Base-by-base conservation (phyloP, 192 early-diverging fungal genomes). In the Rhizoclosmatium sp. region DNA sequence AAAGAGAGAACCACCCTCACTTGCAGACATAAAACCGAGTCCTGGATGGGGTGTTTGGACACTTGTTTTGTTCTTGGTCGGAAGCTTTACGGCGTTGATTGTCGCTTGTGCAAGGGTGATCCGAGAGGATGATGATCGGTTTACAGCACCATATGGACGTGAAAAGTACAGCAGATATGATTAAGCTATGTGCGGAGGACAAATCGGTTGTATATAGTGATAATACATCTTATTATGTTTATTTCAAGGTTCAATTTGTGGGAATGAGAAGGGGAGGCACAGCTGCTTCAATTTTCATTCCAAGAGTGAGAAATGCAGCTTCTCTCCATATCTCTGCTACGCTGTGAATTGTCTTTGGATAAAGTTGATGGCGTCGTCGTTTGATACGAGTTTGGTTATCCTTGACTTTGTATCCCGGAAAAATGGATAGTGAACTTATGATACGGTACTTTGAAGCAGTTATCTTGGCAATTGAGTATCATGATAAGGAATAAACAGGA, bases 301-400 rank as follows among this genome's bases (percentile, higher is more conserved):
- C 83, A 82, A 47, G 85, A 88, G 48, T 82, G 75, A 3, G 82
- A 46, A n/a, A 79, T 81, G 59, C 79, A 87, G 2, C 31, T 31
- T 31, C 31, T 31, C 16, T 66, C 9, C 65, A 1, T 21, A 21
- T 14, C 54, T n/a, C 9, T 0, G 0, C 54, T 88, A 85, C 85
- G 85, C 73, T 56, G 65, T 88, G 47, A 71, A 56, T 21, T 85
- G 85, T 70, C 81, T 76, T 5, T 21, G 59, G 14, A 76, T 79
- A 3, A 78, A 82, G 60, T 74, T 88, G 10, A 87, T 85, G n/a
- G 82, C 83, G 23, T 82, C 82, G 47, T 86, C 87, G 12, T 86
- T 88, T 74, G 87, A 88, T 70, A 84, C 75, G 45, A 65, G 81
- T 44, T 46, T 88, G 48, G 80, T 86, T 45, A 78, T 87, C 23